A percentile compares a stretch with the other conserved stretches of the same genome.
Conservation (phyloP, 73 alveolate genomes). For the Paraurostyla sp. region DNA sequence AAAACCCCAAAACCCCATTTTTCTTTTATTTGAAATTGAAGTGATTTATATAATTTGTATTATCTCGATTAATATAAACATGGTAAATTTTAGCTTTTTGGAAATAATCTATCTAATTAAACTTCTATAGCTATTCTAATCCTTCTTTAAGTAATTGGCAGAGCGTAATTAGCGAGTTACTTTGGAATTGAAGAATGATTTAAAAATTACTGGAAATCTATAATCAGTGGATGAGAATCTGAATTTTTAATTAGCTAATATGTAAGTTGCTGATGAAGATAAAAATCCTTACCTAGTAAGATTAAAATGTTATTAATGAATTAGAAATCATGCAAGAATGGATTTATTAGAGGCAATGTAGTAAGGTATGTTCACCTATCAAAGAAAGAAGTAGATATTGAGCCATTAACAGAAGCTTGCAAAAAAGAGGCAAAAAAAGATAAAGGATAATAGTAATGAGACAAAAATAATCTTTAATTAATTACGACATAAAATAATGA, state of each 20-base stretch:
- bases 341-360: conserved; percentile 59
- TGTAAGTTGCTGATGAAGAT: conserved; percentile 51
- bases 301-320: not conserved
- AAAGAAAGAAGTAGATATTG: conserved; percentile 41
- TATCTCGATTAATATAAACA: too few species aligned
- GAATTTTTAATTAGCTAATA: not conserved
- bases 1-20: too few species aligned
- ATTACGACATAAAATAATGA: too few species aligned
- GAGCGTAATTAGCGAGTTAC: conserved; percentile 20
- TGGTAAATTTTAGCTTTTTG: too few species aligned
- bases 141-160: conserved; percentile 36
- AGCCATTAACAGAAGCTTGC: conserved; percentile 60
- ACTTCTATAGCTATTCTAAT: too few species aligned
- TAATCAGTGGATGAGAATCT: conserved; percentile 15
- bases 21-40: too few species aligned
- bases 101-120: too few species aligned
- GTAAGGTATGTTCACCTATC: conserved; percentile 37
- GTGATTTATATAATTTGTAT: too few species aligned
- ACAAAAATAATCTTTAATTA: not conserved
- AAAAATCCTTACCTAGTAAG: conserved; percentile 53
- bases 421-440: conserved; percentile 52
- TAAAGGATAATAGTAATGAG: not conserved
- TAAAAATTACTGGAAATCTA: conserved; percentile 48
- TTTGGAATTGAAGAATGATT: conserved; percentile 41
- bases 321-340: conserved; percentile 42